Percentiles rank a stretch among this genome's conserved stretches.
Evolutionary conservation across 2,329 filamentous ascomycete species (phyloP).

Genomic region (Diaporthe aspalathi): DNA sequence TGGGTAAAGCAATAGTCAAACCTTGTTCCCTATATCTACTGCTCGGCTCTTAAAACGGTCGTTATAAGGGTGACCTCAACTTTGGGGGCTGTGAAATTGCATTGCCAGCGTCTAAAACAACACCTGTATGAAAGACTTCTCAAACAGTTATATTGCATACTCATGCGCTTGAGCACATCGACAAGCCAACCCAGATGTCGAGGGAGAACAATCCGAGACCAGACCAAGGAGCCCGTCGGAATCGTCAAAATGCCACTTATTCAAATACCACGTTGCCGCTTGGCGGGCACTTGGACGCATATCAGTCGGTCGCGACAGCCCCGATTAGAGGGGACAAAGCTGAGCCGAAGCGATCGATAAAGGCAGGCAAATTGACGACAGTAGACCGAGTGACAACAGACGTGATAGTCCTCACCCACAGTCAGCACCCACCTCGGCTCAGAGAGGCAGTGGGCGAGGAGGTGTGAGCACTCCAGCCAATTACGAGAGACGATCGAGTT

Average conservation of each 20-base stretch:
- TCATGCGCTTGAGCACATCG: conserved; percentile 20
- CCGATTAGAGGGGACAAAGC: background rate
- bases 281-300: background rate
- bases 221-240: conserved; percentile 10
- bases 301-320: background rate
- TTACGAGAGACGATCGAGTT: conserved; percentile 33
- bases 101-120: conserved; percentile 20
- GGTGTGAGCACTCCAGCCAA: conserved; percentile 31
- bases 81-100: conserved; percentile 26
- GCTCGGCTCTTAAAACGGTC: conserved; percentile 20
- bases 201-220: background rate
- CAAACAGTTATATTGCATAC: conserved; percentile 34
- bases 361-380: conserved; percentile 19
- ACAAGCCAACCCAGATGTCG: conserved; percentile 22
- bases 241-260: conserved; percentile 1
- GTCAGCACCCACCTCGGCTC: conserved; percentile 39
- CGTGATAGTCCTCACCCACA: background rate
- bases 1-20: conserved; percentile 30
- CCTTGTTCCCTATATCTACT: conserved; percentile 32
- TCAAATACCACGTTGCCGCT: conserved; percentile 27
- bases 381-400: conserved; percentile 10
- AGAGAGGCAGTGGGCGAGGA: conserved; percentile 24
- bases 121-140: conserved; percentile 30
- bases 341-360: conserved; percentile 13
- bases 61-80: conserved; percentile 19